These are phyloP conservation scores for Neltuma alba DNA, from an alignment of 306 rosid species.

Conservation along the genomic window DNA sequence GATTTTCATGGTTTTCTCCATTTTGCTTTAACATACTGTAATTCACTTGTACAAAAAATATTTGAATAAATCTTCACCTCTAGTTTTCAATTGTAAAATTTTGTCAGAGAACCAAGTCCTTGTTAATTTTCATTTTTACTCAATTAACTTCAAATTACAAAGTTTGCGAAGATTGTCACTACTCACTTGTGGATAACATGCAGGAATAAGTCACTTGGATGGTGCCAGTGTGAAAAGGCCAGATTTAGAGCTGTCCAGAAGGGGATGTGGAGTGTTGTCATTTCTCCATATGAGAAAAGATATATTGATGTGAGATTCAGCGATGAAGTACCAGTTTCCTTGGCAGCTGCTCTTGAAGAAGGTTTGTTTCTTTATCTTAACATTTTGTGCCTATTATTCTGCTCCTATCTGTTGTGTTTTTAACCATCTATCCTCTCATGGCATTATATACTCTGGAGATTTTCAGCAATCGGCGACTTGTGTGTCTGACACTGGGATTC, in stretches of 20 bases:
- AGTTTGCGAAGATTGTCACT: background rate
- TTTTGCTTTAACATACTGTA: no score
- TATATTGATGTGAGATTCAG: constrained; percentile 66
- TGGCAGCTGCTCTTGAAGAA: constrained; percentile 67
- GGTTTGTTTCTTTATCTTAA: constrained; percentile 47
- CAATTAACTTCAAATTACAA: background rate
- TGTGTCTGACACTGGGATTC: constrained; percentile 63
- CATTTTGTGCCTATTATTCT: constrained; percentile 11
- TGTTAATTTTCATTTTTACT: background rate
- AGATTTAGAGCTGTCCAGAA: constrained; percentile 60
- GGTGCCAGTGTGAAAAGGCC: constrained; percentile 72
- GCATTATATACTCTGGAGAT: constrained; percentile 41
- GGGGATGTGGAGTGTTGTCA: constrained; percentile 63
- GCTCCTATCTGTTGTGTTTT: background rate
- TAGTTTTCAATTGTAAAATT: no score
- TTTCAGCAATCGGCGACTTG: constrained; percentile 76
- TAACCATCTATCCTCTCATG: background rate
- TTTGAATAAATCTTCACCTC: no score
- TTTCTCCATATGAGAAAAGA: constrained; percentile 74
- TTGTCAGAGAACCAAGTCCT: no score
- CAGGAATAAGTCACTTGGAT: constrained; percentile 74
- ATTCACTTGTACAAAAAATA: no score
- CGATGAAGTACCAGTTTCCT: constrained; percentile 49
- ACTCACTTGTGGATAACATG: constrained; percentile 22
- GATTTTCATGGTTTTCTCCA: no score